These are phyloP conservation scores for Gastrodia elata DNA, from an alignment of 106 monocot genomes.

Conservation along the genomic window DNA sequence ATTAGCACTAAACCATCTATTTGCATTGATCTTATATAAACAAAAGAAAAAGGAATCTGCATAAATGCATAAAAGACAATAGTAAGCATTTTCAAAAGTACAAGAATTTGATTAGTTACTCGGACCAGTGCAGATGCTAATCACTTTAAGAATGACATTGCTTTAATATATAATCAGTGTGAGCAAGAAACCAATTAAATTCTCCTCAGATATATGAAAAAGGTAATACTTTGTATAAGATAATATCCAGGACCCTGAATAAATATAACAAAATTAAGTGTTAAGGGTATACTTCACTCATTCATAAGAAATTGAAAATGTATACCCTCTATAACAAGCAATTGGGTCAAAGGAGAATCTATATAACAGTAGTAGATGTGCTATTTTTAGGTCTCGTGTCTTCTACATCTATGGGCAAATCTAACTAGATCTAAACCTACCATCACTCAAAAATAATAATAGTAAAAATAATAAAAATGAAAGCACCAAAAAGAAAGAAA, in stretches of 20 bases:
- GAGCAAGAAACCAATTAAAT: neutral
- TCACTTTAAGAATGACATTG: neutral
- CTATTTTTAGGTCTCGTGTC: neutral
- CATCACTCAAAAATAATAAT: neutral
- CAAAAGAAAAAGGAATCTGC: neutral
- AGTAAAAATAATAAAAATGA: too few relatives aligned
- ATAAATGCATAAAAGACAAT: neutral
- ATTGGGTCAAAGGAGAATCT: neutral
- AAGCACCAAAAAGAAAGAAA: neutral
- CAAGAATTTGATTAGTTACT: neutral
- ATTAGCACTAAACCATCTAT: neutral
- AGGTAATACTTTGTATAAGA: neutral
- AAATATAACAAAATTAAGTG: neutral
- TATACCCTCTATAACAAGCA: neutral
- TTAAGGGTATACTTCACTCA: neutral
- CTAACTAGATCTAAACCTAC: neutral
- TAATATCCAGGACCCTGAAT: neutral
- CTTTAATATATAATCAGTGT: neutral
- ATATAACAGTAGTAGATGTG: neutral
- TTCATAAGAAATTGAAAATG: neutral
- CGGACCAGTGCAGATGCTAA: neutral
- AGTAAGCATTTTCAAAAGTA: neutral
- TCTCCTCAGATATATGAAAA: neutral
- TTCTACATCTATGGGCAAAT: neutral
- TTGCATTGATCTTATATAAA: neutral